Evolutionary conservation across 2,329 filamentous ascomycete genomes (phyloP), one percentile per base, ranked within the genome.

Genomic region (Aureobasidium sp.): DNA sequence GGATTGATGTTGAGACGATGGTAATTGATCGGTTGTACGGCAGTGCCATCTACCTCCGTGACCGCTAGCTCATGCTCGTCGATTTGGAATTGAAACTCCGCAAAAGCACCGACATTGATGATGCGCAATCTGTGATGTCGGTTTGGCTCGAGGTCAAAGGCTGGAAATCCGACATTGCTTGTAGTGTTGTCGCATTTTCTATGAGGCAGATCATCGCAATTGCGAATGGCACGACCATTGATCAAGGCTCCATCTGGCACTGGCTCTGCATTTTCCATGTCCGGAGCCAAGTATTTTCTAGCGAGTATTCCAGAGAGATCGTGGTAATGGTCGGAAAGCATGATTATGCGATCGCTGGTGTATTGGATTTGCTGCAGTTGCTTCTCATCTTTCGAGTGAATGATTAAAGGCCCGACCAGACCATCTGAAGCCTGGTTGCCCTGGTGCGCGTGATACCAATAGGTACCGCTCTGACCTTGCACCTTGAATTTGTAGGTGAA

Each of bases 261-360:
- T 0, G 86, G 86, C 67, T 89, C 86, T 0, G 81, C 79, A 45
- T 78, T 78, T 39, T 78, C 76, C 67, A 78, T 70, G 14, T 75
- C 75, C 0, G 76, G 75, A 11, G 71, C 73, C 3, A 87, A 77
- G 63, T 86, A 85, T 21, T 79, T 74, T 69, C 79, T 78, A 3
- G 85, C 68, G 0, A 84, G 71, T 1, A 69, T 68, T 7, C 75
- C 73, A 10, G 76, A 77, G 1, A 74, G 69, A 55, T 86, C 82
- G 66, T 89, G 85, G 64, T 90, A 89, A 70, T 87, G 83, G 65
- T 90, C 87, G 30, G 83, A 84, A 5, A 90, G 72, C 71, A 88
- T 81, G 8, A 89, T 67, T 0, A 87, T 76, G n/a, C 82, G 76
- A 63, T 89, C 87, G 5, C 75, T 71, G 11, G 76, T 77, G 62